Evolutionary conservation across 2,329 filamentous ascomycete species (phyloP).

Genomic region (Penicillium sp.): DNA sequence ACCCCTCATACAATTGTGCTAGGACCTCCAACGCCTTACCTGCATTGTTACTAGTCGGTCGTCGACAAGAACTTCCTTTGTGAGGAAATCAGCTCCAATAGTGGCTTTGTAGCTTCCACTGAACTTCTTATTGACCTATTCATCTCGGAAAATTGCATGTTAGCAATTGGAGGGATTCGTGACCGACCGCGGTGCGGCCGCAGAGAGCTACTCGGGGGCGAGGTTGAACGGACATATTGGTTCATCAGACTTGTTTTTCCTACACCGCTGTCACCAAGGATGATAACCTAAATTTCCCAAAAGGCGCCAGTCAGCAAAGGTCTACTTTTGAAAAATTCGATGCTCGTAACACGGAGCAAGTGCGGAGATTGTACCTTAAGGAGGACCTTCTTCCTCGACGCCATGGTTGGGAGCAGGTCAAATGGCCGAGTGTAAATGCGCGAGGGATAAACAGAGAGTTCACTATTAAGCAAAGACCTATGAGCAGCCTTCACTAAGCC

Average conservation of each 20-base stretch:
- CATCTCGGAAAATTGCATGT: conserved; percentile 5
- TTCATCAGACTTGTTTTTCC: conserved; percentile 99
- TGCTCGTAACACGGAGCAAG: conserved; percentile 13
- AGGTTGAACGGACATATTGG: conserved; percentile 81
- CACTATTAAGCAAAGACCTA: neutral
- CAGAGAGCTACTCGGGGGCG: neutral
- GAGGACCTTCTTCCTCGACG: conserved; percentile 84
- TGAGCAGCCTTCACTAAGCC: neutral
- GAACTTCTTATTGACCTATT: conserved; percentile 99
- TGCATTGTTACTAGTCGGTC: conserved; percentile 98
- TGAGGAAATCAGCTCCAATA: conserved; percentile 97
- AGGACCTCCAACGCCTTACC: conserved; percentile 49
- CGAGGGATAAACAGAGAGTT: neutral
- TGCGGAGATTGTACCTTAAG: conserved; percentile 64
- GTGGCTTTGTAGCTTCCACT: conserved; percentile 99
- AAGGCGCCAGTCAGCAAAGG: conserved; percentile 10
- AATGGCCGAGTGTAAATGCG: neutral
- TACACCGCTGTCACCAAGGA: conserved; percentile 96
- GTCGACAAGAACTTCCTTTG: conserved; percentile 95
- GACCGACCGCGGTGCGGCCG: conserved; percentile 7
- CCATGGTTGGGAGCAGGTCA: conserved; percentile 51
- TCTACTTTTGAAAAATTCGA: neutral
- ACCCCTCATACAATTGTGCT: neutral
- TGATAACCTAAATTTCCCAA: conserved; percentile 71
- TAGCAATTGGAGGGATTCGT: conserved; percentile 15